Base-by-base conservation (phyloP, 2,329 filamentous ascomycete species). In the Xylaria sp. region DNA sequence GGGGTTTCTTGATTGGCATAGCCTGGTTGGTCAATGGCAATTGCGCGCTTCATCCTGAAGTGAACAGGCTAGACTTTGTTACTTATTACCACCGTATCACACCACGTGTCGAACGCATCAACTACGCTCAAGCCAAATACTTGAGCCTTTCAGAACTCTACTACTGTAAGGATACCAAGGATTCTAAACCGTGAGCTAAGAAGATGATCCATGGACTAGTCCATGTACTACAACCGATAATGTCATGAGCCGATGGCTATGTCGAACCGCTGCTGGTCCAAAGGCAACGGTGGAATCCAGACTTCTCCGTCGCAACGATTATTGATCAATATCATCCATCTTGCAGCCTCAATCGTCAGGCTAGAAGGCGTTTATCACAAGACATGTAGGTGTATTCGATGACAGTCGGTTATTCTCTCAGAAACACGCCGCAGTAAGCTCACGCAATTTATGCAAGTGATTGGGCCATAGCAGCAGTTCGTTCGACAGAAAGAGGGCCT, bases 371-470 rank as follows among this genome's bases (percentile, higher is more conserved):
- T 52, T 50, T 33, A 33, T 38, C 31, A 37, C 31, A 17, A 49
- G 37, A 56, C 57, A 49, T 35, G 55, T 59, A 42, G n/a, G 19
- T 61, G 54, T 35, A 35, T 55, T 50, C 54, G 46, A 60, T 57
- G 23, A 19, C 55, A 45, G 54, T n/a, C 49, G 54, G 66, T 61
- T 64, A 51, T 65, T 58, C 66, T 60, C 63, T 70, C 62, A 61
- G 52, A 65, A 64, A 69, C 53, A 46, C 46, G 25, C 38, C 49
- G 53, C 46, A 57, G 61, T 61, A 64, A 53, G 43, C 37, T 50
- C 42, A 33, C 31, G 58, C 56, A 50, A 51, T 23, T 31, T 51
- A 55, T 38, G 17, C 21, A 54, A 43, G 31, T 47, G 63, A 65
- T 67, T 67, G 63, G 65, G 50, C 51, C 49, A 46, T 23, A n/a